Base-by-base conservation (phyloP, 2,329 filamentous ascomycete species). In the Colletotrichum paranaense region DNA sequence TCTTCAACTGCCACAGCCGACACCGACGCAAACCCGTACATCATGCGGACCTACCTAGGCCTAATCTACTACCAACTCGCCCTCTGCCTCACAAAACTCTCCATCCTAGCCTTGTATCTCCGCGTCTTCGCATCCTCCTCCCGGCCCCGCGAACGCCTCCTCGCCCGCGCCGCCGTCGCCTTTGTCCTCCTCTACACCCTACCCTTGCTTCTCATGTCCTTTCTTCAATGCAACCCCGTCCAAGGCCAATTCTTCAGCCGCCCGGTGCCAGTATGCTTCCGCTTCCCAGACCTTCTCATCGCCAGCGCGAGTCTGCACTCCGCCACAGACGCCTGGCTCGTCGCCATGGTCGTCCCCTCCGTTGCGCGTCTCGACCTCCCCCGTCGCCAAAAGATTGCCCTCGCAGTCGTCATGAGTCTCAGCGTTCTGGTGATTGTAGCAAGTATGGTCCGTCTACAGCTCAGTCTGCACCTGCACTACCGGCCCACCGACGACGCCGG, bases 261-360 rank as follows among this genome's bases (percentile, higher is more conserved):
- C 2, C 80, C 79, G 0, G 77, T 81, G 7, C 42, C 7, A 68
- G n/a, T 58, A 16, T 87, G 85, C 75, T 80, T 85, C 67, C 77
- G 83, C 58, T 80, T 85, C 68, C 82, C 82, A 57, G 81, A 82
- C 28, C 81, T 87, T 16, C 82, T 84, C 38, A 86, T 86, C 77
- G 77, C 82, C 26, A 84, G 83, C 42, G 84, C 86, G 1, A 81
- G 78, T 1, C 81, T 88, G 59, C 86, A 87, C 74, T 86, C 87
- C n/a, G 79, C 79, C 3, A 82, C 87, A 30, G 88, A 88, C 74
- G 70, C 83, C 42, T 81, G 82, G 76, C 81, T 89, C 11, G 80
- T 88, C 62, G 64, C 79, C 2, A 77, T 88, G 5, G 82, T 87
- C 0, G 76, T 88, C 12, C 83, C 84, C 4, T 82, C 81, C 56